Conservation (phyloP, 2,329 filamentous ascomycete species). For the Talaromyces sp. region DNA sequence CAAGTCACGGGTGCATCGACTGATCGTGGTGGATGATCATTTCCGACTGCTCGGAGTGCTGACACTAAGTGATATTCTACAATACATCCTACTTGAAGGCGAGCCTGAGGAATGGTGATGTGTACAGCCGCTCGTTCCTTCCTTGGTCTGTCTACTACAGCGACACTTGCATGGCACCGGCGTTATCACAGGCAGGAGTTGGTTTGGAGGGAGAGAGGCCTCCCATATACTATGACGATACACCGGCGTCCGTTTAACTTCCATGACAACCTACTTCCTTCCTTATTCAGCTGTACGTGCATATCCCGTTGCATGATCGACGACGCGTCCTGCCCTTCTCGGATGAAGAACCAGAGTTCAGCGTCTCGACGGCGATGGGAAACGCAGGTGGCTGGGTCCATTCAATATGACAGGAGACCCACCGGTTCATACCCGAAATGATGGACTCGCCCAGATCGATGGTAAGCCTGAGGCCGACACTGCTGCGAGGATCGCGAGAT, state of each 20-base stretch:
- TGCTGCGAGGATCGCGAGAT: not conserved
- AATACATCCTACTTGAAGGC: slow-evolving; percentile 84
- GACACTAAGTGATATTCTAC: slow-evolving; percentile 92
- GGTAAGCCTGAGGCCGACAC: not conserved
- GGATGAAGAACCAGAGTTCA: not conserved
- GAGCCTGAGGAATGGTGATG: slow-evolving; percentile 58
- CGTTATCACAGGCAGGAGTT: slow-evolving; percentile 28
- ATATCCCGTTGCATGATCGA: not conserved
- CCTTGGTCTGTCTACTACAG: slow-evolving; percentile 11
- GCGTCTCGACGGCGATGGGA: not conserved
- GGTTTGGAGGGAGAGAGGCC: not conserved
- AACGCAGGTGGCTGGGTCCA: not conserved
- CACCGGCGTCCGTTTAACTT: not conserved
- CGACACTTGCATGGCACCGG: slow-evolving; percentile 34
- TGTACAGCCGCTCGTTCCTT: slow-evolving; percentile 7
- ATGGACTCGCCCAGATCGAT: not conserved
- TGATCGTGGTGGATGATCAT: slow-evolving; percentile 90
- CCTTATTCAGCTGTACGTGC: not conserved
- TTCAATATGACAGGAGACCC: not conserved
- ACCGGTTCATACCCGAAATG: not conserved
- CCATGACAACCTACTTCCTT: not conserved
- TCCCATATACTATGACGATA: not conserved
- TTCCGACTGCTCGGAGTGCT: slow-evolving; percentile 83
- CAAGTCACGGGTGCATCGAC: slow-evolving; percentile 87
- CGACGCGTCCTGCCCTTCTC: not conserved